phyloP scores from a whole-genome alignment of 192 early-diverging fungal genomes.

The Martensiomyces pterosporus region DNA sequence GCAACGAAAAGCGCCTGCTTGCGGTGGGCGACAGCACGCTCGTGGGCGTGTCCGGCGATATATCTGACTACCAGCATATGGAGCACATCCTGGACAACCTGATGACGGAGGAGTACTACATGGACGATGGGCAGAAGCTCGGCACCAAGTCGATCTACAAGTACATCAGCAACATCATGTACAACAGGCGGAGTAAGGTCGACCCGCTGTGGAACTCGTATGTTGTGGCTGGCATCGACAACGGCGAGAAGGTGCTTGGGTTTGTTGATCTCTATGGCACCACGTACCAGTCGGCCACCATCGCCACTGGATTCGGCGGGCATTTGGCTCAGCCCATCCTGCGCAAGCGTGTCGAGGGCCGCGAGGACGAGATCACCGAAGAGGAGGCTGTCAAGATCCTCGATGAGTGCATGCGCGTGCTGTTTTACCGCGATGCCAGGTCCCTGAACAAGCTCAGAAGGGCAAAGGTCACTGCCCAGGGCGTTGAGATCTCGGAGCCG shows the following conservation, averaged over 20 bases:
- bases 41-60: conserved; percentile 87
- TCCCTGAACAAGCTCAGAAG: conserved; percentile 91
- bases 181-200: conserved; percentile 78
- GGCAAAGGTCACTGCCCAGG: conserved; percentile 80
- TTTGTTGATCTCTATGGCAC: conserved; percentile 91
- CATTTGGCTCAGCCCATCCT: conserved; percentile 89
- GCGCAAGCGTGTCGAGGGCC: conserved; percentile 84
- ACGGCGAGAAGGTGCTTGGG: conserved; percentile 81
- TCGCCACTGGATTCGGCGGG: conserved; percentile 93
- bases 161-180: conserved; percentile 88
- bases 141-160: conserved; percentile 85
- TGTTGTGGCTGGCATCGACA: conserved; percentile 81
- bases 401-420: conserved; percentile 86
- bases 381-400: conserved; percentile 81
- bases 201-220: conserved; percentile 96
- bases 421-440: conserved; percentile 93
- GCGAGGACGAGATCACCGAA: conserved; percentile 82
- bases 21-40: conserved; percentile 80
- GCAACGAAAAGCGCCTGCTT: conserved; percentile 78
- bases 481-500: conserved; percentile 82
- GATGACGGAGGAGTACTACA: conserved; percentile 82
- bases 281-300: conserved; percentile 82
- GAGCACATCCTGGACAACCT: conserved; percentile 76
- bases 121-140: conserved; percentile 85
- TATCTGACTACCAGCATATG: conserved; percentile 91